phyloP scores from a whole-genome alignment of 352 stramenopile genomes.

The Peronospora tabacina region DNA sequence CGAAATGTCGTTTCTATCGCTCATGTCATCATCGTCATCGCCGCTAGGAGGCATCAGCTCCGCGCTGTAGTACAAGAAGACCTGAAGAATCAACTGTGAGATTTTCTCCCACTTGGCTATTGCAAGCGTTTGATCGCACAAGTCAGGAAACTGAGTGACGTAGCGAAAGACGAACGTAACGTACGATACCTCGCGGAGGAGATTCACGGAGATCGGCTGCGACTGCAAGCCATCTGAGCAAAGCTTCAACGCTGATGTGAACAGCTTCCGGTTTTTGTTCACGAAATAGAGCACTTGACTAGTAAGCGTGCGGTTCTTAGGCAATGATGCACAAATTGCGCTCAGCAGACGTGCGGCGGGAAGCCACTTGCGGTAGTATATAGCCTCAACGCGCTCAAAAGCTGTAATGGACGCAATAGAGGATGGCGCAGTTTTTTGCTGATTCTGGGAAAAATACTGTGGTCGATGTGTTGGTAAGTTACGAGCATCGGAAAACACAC shows the following conservation, averaged over 20 bases:
- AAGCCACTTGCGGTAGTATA: slow-evolving; percentile 77
- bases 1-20: slow-evolving; percentile 17
- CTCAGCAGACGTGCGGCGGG: slow-evolving; percentile 58
- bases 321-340: slow-evolving; percentile 48
- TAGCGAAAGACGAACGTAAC: slow-evolving; percentile 79
- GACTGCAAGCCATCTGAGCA: slow-evolving; percentile 19
- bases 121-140: slow-evolving; percentile 55
- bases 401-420: slow-evolving; percentile 31
- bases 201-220: slow-evolving; percentile 40
- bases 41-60: slow-evolving; percentile 44
- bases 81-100: slow-evolving; percentile 53
- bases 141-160: slow-evolving; percentile 59
- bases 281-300: slow-evolving; percentile 54
- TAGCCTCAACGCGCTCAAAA: slow-evolving; percentile 50
- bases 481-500: slow-evolving; percentile 45
- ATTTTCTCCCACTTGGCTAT: slow-evolving; percentile 73
- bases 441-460: slow-evolving; percentile 39
- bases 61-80: slow-evolving; percentile 54
- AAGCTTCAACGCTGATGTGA: slow-evolving; percentile 59
- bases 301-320: slow-evolving; percentile 59
- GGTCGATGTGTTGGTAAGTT: slow-evolving; percentile 67
- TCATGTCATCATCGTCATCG: slow-evolving; percentile 24
- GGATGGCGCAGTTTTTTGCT: slow-evolving; percentile 27
- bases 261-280: slow-evolving; percentile 60
- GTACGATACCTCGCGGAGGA: slow-evolving; percentile 66